Percentiles rank a stretch among this genome's conserved stretches.
These are phyloP conservation scores for Termitomyces sp. DNA, from an alignment of 768 basidiomycete genomes.

Conservation along the genomic window DNA sequence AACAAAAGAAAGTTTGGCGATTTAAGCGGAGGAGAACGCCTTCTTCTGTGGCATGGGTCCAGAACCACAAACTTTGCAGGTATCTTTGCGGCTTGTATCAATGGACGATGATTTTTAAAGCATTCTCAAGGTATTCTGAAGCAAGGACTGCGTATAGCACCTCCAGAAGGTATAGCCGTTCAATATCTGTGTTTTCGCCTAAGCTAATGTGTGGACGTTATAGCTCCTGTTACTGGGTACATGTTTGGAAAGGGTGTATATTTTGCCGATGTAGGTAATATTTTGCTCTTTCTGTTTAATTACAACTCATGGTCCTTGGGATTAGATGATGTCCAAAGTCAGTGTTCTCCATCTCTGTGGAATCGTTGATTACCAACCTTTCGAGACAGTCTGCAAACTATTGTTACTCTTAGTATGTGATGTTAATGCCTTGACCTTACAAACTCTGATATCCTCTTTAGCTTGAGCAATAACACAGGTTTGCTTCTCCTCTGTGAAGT, in stretches of 20 bases:
- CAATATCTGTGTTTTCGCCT: background rate
- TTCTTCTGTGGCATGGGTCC: slow-evolving; percentile 62
- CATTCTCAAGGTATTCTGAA: slow-evolving; percentile 42
- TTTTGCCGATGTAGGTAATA: slow-evolving; percentile 48
- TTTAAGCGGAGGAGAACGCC: slow-evolving; percentile 41
- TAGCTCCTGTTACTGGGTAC: slow-evolving; percentile 50
- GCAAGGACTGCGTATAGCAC: slow-evolving; percentile 61
- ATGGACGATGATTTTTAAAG: background rate
- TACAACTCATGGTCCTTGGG: background rate
- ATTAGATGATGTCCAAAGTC: slow-evolving; percentile 61
- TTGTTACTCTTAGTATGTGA: slow-evolving; percentile 43
- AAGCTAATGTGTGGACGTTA: background rate
- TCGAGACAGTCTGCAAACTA: slow-evolving; percentile 46
- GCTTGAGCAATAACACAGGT: slow-evolving; percentile 46
- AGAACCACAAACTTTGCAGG: slow-evolving; percentile 61
- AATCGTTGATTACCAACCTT: background rate
- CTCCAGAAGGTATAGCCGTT: slow-evolving; percentile 46
- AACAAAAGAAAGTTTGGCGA: slow-evolving; percentile 38
- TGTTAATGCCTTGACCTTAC: background rate
- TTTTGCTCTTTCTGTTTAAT: background rate
- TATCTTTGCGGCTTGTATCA: slow-evolving; percentile 10
- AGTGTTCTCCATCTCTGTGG: slow-evolving; percentile 7
- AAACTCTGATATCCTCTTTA: slow-evolving; percentile 17
- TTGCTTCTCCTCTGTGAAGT: slow-evolving; percentile 60
- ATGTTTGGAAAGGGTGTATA: slow-evolving; percentile 70